Conservation (phyloP, 2,329 filamentous ascomycete species). For the Balansia obtecta region DNA sequence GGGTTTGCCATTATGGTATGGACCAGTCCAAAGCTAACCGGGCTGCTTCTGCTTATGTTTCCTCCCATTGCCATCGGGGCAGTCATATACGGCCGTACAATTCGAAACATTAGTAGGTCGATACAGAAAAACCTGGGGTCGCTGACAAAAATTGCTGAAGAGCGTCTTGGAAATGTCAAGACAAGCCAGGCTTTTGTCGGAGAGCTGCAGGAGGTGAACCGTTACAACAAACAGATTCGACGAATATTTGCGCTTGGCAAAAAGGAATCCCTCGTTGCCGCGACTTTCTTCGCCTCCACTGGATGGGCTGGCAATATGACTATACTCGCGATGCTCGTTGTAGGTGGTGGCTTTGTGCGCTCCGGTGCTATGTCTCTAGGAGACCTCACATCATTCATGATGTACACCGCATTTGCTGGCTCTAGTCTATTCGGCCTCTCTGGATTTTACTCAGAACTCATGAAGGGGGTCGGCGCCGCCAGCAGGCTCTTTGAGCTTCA, state of each 20-base stretch:
- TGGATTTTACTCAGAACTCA: constrained; percentile 93
- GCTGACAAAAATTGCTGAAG: constrained; percentile 93
- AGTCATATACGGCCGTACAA: constrained; percentile 80
- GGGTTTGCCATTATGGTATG: constrained; percentile 93
- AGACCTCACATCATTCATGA: constrained; percentile 90
- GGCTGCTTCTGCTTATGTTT: constrained; percentile 74
- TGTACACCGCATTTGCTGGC: constrained; percentile 84
- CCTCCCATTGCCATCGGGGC: constrained; percentile 84
- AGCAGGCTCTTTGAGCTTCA: constrained; percentile 92
- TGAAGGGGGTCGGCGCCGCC: constrained; percentile 98
- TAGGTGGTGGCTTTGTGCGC: constrained; percentile 83
- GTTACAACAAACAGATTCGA: constrained; percentile 86
- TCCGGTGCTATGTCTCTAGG: constrained; percentile 78
- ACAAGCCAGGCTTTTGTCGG: constrained; percentile 95
- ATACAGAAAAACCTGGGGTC: constrained; percentile 91
- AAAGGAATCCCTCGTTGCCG: constrained; percentile 75
- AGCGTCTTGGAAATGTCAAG: constrained; percentile 91
- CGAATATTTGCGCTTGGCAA: constrained; percentile 86
- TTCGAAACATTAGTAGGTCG: constrained; percentile 78
- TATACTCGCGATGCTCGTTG: constrained; percentile 78
- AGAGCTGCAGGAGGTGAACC: constrained; percentile 76
- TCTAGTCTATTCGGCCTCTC: constrained; percentile 89
- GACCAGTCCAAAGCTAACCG: constrained; percentile 81
- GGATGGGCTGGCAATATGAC: constrained; percentile 95
- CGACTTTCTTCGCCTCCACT: constrained; percentile 77